Evolutionary conservation across 2,329 filamentous ascomycete genomes (phyloP), one percentile per base, ranked within the genome.

Genomic region (Talaromyces sp.): DNA sequence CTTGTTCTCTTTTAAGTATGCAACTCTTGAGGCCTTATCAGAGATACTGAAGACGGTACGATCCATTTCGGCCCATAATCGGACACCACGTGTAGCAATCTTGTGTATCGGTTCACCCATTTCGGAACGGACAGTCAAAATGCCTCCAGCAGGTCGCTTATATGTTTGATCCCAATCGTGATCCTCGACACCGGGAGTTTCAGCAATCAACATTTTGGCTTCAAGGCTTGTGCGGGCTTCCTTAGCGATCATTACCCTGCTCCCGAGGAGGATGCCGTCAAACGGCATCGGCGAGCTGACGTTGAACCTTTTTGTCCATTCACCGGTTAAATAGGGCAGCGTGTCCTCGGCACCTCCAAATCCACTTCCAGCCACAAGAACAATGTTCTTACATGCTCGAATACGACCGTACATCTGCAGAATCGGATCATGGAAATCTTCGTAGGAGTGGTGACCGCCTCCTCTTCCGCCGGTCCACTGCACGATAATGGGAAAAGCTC

Each of bases 31-130:
- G 73, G 93, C 92, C 82, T 96, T 97, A 78, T 96, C 93, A 56
- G 9, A 16, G 14, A 99, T 82, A 73, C 87, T 90, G 83, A 99
- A 99, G 71, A 99, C 97, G 80, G 96, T 97, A 77, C 96, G 86
- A 73, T 99, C 95, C 93, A 99, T 96, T 80, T 99, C 95, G 57
- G 92, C 88, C 95, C 95, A 99, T 83, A 99, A 96, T 60, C 86
- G 82, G 54, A 99, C 93, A 84, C 95, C 95, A 63, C 95, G 89
- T 55, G 95, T 99, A n/a, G 95, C 95, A 64, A 99, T 86, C 82
- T 99, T 99, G 83, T 99, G 95, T 66, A 99, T 99, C 6, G 95
- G 95, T 82, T 99, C 95, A 54, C 95, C 95, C 95, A 99, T 98
- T 79, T 99, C 95, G 1, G 95, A 99, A 66, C 92, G 87, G 56